These are phyloP conservation scores for Talaromyces ruber DNA, from an alignment of 495 filamentous ascomycete species.

Conservation along the genomic window DNA sequence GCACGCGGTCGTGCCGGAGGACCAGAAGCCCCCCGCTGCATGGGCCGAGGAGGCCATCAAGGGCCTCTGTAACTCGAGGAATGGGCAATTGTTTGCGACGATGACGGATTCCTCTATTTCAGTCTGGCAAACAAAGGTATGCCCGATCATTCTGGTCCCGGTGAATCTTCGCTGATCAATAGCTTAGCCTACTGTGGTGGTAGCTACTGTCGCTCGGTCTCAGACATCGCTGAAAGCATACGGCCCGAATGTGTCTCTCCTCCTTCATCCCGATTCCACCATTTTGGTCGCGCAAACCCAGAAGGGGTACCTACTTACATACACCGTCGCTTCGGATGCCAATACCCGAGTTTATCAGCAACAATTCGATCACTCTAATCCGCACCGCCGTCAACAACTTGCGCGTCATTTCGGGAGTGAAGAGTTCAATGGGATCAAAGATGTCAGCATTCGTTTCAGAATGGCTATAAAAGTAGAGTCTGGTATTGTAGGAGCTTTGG, in stretches of 20 bases:
- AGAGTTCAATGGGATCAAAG: slow-evolving; percentile 70
- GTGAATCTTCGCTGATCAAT: slow-evolving; percentile 18
- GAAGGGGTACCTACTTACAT: slow-evolving; percentile 85
- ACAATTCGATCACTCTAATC: slow-evolving; percentile 59
- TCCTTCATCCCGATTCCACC: slow-evolving; percentile 84
- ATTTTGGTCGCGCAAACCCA: slow-evolving; percentile 90
- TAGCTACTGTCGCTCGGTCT: slow-evolving; percentile 79
- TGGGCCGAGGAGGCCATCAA: slow-evolving; percentile 55
- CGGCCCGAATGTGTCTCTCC: slow-evolving; percentile 71
- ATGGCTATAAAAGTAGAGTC: slow-evolving; percentile 99
- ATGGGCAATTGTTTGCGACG: slow-evolving; percentile 79
- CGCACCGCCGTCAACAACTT: slow-evolving; percentile 63
- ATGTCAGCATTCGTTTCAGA: slow-evolving; percentile 83
- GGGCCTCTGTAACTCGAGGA: slow-evolving; percentile 69
- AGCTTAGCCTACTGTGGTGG: slow-evolving; percentile 73
- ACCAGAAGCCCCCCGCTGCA: slow-evolving; percentile 11
- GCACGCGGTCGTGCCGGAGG: neutral
- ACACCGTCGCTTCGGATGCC: slow-evolving; percentile 80
- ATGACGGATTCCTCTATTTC: slow-evolving; percentile 76
- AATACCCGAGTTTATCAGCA: slow-evolving; percentile 77
- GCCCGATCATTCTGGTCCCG: slow-evolving; percentile 13
- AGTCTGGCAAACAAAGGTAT: slow-evolving; percentile 92
- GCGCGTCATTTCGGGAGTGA: slow-evolving; percentile 50
- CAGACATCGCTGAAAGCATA: slow-evolving; percentile 69
- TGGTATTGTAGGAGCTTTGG: slow-evolving; percentile 78